phyloP scores from a whole-genome alignment of 2,329 filamentous ascomycete genomes.

The Hypoxylon sp. region DNA sequence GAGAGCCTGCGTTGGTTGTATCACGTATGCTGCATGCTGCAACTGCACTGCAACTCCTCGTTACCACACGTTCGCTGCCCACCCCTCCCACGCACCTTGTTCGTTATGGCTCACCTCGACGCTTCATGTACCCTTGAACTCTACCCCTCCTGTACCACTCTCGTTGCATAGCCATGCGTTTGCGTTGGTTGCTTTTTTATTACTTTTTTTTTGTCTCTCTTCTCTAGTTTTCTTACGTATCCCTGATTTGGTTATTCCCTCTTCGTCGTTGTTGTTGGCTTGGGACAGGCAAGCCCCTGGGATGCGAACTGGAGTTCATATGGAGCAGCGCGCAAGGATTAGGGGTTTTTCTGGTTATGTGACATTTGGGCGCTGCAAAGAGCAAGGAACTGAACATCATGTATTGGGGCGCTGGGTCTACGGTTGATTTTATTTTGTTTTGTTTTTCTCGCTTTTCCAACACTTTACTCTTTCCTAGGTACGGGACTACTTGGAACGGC shows the following conservation, averaged over 20 bases:
- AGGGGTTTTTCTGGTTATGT: slow-evolving; percentile 21
- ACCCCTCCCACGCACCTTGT: slow-evolving; percentile 32
- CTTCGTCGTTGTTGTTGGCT: slow-evolving; percentile 31
- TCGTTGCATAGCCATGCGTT: slow-evolving; percentile 40
- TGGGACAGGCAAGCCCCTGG: slow-evolving; percentile 27
- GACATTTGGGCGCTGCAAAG: slow-evolving; percentile 39
- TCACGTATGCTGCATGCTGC: slow-evolving; percentile 45
- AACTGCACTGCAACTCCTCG: slow-evolving; percentile 46
- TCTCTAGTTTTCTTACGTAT: slow-evolving; percentile 22
- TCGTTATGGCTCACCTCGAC: slow-evolving; percentile 38
- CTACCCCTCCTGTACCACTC: slow-evolving; percentile 32
- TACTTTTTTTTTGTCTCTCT: neutral
- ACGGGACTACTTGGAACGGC: slow-evolving; percentile 18
- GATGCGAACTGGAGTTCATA: slow-evolving; percentile 46
- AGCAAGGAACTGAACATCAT: slow-evolving; percentile 41
- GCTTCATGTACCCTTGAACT: slow-evolving; percentile 27
- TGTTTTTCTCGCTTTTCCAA: slow-evolving; percentile 4
- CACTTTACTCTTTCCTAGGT: slow-evolving; percentile 13
- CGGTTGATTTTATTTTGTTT: slow-evolving; percentile 11
- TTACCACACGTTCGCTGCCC: slow-evolving; percentile 38
- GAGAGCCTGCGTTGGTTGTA: slow-evolving; percentile 44
- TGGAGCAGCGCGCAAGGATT: slow-evolving; percentile 40
- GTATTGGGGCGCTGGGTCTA: slow-evolving; percentile 40
- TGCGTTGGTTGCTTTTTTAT: slow-evolving; percentile 25
- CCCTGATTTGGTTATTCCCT: slow-evolving; percentile 33